phyloP scores from a whole-genome alignment of 139 green algal species.

The Axilococcus clingmanii region DNA sequence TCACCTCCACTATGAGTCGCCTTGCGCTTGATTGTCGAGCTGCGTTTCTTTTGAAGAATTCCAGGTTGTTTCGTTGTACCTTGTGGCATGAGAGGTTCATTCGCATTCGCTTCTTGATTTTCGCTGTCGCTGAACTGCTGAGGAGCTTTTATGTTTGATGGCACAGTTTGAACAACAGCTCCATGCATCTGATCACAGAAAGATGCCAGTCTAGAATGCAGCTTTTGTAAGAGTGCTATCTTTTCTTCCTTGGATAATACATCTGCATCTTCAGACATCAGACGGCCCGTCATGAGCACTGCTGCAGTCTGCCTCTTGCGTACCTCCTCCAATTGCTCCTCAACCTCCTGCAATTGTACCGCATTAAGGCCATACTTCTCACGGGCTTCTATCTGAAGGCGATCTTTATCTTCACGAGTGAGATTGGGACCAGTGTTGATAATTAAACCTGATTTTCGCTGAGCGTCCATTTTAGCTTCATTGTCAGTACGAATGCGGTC shows the following conservation, averaged over 20 bases:
- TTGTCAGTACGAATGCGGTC: slow-evolving; percentile 74
- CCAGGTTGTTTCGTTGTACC: not conserved
- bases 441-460: slow-evolving; percentile 74
- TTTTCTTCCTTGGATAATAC: slow-evolving; percentile 30
- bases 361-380: slow-evolving; percentile 46
- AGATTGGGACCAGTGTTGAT: slow-evolving; percentile 65
- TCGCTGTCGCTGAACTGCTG: not conserved
- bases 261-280: slow-evolving; percentile 8
- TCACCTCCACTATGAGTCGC: not conserved
- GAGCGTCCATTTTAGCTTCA: slow-evolving; percentile 31
- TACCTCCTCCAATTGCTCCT: slow-evolving; percentile 37
- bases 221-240: slow-evolving; percentile 37
- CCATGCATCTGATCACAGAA: too few species aligned
- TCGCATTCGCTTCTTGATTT: not conserved
- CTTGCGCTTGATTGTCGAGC: not conserved
- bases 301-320: not conserved
- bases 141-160: not conserved
- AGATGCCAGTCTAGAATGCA: slow-evolving; percentile 34
- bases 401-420: slow-evolving; percentile 52
- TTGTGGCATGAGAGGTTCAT: not conserved
- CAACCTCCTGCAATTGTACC: slow-evolving; percentile 41
- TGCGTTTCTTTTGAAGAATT: not conserved
- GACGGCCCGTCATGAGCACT: not conserved
- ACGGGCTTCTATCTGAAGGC: slow-evolving; percentile 41
- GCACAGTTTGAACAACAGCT: slow-evolving; percentile 4